Percentiles rank a stretch among this genome's conserved stretches.
Evolutionary conservation across 2,329 filamentous ascomycete genomes (phyloP).

Genomic region (Hansfordia pulvinata): DNA sequence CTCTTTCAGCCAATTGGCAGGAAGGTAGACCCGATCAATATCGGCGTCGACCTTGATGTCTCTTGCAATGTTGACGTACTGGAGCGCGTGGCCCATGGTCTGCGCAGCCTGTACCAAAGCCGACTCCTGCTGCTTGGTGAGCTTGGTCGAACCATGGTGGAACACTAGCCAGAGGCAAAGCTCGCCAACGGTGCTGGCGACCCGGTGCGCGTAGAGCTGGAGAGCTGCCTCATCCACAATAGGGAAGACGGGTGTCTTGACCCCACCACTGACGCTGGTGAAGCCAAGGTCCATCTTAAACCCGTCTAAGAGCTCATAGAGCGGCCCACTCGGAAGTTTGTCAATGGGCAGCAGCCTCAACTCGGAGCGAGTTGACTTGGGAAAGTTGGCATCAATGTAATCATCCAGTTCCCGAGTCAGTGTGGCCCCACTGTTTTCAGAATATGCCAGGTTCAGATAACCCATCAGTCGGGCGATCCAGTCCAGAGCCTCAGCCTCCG

Average conservation of each 20-base stretch:
- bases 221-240: slow-evolving; percentile 46
- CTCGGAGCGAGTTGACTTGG: slow-evolving; percentile 34
- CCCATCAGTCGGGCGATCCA: slow-evolving; percentile 46
- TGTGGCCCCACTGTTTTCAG: slow-evolving; percentile 8
- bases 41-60: slow-evolving; percentile 56
- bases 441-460: slow-evolving; percentile 42
- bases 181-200: slow-evolving; percentile 60
- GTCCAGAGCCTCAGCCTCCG: slow-evolving; percentile 32
- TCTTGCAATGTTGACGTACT: slow-evolving; percentile 65
- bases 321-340: slow-evolving; percentile 40
- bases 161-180: slow-evolving; percentile 56
- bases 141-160: slow-evolving; percentile 29
- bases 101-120: slow-evolving; percentile 40
- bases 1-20: slow-evolving; percentile 47
- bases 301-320: slow-evolving; percentile 52
- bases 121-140: slow-evolving; percentile 17
- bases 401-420: slow-evolving; percentile 9
- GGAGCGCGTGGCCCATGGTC: slow-evolving; percentile 60
- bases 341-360: slow-evolving; percentile 43
- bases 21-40: slow-evolving; percentile 56
- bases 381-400: slow-evolving; percentile 36
- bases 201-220: slow-evolving; percentile 48
- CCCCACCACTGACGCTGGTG: slow-evolving; percentile 4
- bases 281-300: slow-evolving; percentile 58
- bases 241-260: slow-evolving; percentile 25